These are phyloP conservation scores for Saccharomyces jurei DNA, from an alignment of 805 yeast genomes.

Conservation along the genomic window DNA sequence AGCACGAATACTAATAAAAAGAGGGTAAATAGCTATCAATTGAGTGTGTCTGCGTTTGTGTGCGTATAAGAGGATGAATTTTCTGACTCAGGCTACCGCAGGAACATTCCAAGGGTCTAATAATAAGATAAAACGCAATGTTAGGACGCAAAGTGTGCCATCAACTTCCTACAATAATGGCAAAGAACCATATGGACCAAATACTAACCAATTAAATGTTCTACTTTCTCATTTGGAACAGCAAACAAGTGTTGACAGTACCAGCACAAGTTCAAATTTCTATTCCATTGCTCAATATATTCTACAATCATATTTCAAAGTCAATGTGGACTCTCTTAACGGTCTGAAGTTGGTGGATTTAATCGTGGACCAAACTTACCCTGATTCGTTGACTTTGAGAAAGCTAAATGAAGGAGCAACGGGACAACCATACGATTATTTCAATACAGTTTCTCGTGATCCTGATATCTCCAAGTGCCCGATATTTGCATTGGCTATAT, in stretches of 20 bases:
- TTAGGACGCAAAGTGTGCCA: background rate
- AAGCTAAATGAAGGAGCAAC: slow-evolving; percentile 24
- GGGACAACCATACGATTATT: slow-evolving; percentile 25
- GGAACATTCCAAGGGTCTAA: background rate
- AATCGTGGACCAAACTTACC: slow-evolving; percentile 30
- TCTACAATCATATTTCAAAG: slow-evolving; percentile 26
- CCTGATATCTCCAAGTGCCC: slow-evolving; percentile 28
- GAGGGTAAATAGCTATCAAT: background rate
- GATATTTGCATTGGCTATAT: slow-evolving; percentile 26
- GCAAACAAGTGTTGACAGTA: slow-evolving; percentile 9
- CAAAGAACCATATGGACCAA: background rate
- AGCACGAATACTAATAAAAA: background rate
- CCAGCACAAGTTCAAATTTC: slow-evolving; percentile 18
- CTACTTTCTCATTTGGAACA: slow-evolving; percentile 17
- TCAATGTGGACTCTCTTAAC: slow-evolving; percentile 12
- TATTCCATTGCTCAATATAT: slow-evolving; percentile 26
- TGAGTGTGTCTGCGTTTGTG: background rate
- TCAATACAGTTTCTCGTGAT: slow-evolving; percentile 29
- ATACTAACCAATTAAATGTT: slow-evolving; percentile 15
- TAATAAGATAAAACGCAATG: background rate
- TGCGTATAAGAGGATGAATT: background rate
- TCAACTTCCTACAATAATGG: background rate
- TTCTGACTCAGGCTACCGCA: background rate
- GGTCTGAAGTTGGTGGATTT: slow-evolving; percentile 23
- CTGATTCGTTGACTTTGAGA: slow-evolving; percentile 29